phyloP scores from a whole-genome alignment of 805 yeast species.

The Candida ponderosae region DNA sequence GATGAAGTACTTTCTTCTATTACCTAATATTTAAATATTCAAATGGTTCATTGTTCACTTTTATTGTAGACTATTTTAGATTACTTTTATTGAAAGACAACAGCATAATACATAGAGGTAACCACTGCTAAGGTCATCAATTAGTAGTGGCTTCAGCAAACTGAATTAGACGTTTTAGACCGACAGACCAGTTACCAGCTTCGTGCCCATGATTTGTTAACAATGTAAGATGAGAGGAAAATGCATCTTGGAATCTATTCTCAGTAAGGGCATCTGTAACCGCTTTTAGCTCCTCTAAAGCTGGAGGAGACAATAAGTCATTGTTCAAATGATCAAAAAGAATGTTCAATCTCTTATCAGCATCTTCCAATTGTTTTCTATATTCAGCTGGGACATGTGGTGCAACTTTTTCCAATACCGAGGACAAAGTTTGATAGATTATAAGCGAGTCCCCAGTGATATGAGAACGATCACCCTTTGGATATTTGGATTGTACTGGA shows the following conservation, averaged over 20 bases:
- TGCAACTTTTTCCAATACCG: conserved; percentile 51
- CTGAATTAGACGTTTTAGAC: conserved; percentile 79
- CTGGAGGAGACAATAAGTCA: conserved; percentile 53
- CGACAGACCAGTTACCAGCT: conserved; percentile 88
- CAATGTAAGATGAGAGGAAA: conserved; percentile 45
- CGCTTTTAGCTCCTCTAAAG: conserved; percentile 43
- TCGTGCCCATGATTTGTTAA: conserved; percentile 61
- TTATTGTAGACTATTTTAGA: no score
- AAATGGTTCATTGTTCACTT: no score
- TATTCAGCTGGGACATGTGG: conserved; percentile 73
- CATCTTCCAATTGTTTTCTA: conserved; percentile 65
- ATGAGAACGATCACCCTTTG: conserved; percentile 63
- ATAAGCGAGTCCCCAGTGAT: conserved; percentile 52
- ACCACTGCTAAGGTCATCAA: no score
- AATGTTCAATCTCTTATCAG: conserved; percentile 72
- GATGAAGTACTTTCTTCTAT: no score
- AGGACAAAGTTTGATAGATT: conserved; percentile 48
- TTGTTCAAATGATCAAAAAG: conserved; percentile 74
- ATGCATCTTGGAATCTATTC: conserved; percentile 55
- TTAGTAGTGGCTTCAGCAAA: conserved; percentile 45
- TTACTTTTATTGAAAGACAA: no score
- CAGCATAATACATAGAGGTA: no score
- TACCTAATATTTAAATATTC: no score
- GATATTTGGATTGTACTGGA: conserved; percentile 25
- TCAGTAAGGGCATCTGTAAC: conserved; percentile 42